Conservation (phyloP, 768 basidiomycete genomes). For the Rhodotorula kratochvilovae region DNA sequence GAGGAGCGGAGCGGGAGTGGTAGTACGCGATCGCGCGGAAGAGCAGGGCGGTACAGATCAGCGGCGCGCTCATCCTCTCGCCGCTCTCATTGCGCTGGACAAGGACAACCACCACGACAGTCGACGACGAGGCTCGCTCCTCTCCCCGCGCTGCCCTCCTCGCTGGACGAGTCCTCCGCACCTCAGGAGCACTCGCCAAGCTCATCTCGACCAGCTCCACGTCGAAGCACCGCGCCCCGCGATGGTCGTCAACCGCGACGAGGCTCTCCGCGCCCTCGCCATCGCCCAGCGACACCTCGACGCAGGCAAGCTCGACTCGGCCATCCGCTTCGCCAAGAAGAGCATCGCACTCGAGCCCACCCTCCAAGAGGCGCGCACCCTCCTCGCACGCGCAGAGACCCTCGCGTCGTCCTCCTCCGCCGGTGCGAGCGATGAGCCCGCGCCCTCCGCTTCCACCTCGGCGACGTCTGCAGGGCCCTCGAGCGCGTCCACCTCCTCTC, state of each 20-base stretch:
- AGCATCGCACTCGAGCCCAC: conserved; percentile 77
- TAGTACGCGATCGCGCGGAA: background rate
- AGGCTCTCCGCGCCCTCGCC: conserved; percentile 54
- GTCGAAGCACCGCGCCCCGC: too few species aligned
- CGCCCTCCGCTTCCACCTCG: conserved; percentile 49
- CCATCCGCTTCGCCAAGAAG: conserved; percentile 84
- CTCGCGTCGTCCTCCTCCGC: conserved; percentile 37
- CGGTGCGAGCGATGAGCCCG: too few species aligned
- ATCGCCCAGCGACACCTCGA: conserved; percentile 74
- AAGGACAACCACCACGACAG: too few species aligned
- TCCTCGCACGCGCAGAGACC: conserved; percentile 57
- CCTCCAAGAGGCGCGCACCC: conserved; percentile 59
- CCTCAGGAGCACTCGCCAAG: too few species aligned
- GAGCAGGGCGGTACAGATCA: background rate
- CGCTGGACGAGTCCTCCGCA: too few species aligned
- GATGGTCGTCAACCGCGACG: conserved; percentile 20
- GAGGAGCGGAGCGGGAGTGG: background rate
- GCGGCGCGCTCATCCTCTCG: background rate
- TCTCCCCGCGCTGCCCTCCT: too few species aligned
- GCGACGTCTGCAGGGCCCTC: conserved; percentile 64
- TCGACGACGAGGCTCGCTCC: too few species aligned
- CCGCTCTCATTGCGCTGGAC: too few species aligned
- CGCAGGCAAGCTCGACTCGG: conserved; percentile 66
- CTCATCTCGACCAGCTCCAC: too few species aligned
- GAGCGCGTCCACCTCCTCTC: conserved; percentile 48